Percentiles rank a stretch among this genome's conserved stretches.
These are phyloP conservation scores for Aureobasidium sp. DNA, from an alignment of 2,329 filamentous ascomycete genomes.

Conservation along the genomic window DNA sequence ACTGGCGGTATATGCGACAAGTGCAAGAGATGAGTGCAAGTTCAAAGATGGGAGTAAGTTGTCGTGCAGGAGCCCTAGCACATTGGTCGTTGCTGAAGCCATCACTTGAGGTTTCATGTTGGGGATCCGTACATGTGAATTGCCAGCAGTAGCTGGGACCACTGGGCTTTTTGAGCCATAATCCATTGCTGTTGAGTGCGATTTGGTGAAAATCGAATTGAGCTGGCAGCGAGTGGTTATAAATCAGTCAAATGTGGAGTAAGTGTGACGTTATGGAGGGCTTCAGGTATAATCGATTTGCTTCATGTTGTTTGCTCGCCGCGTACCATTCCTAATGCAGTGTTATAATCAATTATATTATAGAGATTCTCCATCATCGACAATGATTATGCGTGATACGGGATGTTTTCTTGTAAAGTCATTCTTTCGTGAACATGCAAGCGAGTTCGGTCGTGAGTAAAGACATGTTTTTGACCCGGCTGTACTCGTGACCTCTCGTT, in stretches of 20 bases:
- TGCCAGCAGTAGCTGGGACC: background rate
- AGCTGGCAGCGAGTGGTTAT: background rate
- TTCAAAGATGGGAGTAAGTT: conserved; percentile 47
- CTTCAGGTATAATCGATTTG: background rate
- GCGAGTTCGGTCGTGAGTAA: no score
- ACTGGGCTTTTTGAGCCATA: background rate
- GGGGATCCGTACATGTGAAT: background rate
- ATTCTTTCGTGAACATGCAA: no score
- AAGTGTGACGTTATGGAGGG: background rate
- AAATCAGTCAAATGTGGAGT: background rate
- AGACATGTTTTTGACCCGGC: no score
- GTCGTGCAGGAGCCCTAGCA: conserved; percentile 35
- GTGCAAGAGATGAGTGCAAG: conserved; percentile 44
- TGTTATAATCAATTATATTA: no score
- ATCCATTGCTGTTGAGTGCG: background rate
- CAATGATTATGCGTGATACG: no score
- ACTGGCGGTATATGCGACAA: conserved; percentile 44
- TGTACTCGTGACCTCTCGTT: no score
- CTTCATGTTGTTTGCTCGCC: background rate
- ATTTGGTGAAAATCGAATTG: background rate
- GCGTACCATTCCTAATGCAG: background rate
- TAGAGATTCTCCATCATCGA: no score
- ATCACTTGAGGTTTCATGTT: background rate
- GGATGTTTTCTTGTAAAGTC: no score
- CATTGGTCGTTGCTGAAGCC: conserved; percentile 17